phyloP scores from a whole-genome alignment of 2,329 filamentous ascomycete genomes.

The Aaosphaeria arxii region DNA sequence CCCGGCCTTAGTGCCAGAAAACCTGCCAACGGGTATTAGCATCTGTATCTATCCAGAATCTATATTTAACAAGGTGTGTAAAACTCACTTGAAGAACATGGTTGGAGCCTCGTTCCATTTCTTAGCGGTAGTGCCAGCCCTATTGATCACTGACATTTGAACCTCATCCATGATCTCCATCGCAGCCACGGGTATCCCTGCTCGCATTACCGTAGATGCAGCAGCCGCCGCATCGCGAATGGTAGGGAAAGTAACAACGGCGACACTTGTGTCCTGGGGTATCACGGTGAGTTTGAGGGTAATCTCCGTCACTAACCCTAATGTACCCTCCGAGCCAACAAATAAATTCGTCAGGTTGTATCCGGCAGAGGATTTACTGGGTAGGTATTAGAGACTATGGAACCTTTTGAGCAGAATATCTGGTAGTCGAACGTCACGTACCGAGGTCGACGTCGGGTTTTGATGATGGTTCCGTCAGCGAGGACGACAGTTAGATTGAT shows the following conservation, averaged over 20 bases:
- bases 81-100: constrained; percentile 71
- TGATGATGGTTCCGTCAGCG: constrained; percentile 74
- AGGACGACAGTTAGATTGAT: constrained; percentile 79
- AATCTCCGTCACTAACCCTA: constrained; percentile 78
- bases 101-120: constrained; percentile 75
- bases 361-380: constrained; percentile 70
- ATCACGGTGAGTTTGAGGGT: constrained; percentile 77
- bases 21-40: constrained; percentile 37
- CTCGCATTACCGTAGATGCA: constrained; percentile 72
- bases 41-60: constrained; percentile 3
- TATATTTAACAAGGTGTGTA: not conserved
- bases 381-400: constrained; percentile 2
- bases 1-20: constrained; percentile 74
- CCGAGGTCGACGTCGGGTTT: constrained; percentile 72
- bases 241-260: constrained; percentile 74
- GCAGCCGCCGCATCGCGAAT: constrained; percentile 74
- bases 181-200: constrained; percentile 69
- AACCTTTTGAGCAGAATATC: no score
- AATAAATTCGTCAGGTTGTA: constrained; percentile 82
- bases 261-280: constrained; percentile 73
- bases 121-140: constrained; percentile 66
- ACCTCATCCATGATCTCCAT: constrained; percentile 90
- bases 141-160: constrained; percentile 80
- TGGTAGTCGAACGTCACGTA: constrained; percentile 10
- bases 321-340: constrained; percentile 76